A percentile compares a stretch with the other conserved stretches of the same genome.
Evolutionary conservation across 345 rosid species (phyloP).

Genomic region (Balakata baccata): DNA sequence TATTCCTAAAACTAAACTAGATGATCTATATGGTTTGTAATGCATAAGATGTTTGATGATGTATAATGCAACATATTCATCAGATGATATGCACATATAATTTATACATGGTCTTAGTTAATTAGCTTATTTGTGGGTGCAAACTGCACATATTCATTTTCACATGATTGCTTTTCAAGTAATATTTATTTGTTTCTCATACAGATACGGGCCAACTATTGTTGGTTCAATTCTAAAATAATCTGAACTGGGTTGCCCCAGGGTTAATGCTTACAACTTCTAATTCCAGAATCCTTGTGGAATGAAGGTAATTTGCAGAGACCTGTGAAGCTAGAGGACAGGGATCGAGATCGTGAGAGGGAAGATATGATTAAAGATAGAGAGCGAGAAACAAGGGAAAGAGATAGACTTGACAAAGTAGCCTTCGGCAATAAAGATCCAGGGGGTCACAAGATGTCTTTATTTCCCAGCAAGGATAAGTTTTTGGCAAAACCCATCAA

Average conservation of each 20-base stretch:
- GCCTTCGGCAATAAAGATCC: constrained; percentile 48
- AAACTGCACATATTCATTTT: too few relatives aligned
- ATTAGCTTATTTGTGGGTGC: background rate
- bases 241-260: constrained; percentile 9
- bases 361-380: constrained; percentile 64
- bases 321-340: constrained; percentile 67
- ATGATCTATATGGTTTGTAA: background rate
- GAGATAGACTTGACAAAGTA: constrained; percentile 70
- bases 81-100: background rate
- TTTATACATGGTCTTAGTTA: background rate
- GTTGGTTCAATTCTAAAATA: constrained; percentile 1
- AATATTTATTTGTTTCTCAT: too few relatives aligned
- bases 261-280: constrained; percentile 10
- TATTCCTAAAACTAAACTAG: background rate
- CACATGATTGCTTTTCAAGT: too few relatives aligned
- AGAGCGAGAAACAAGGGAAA: constrained; percentile 61
- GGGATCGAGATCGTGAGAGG: constrained; percentile 56
- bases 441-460: constrained; percentile 49
- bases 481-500: constrained; percentile 77
- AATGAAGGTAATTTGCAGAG: constrained; percentile 62
- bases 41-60: background rate
- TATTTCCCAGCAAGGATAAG: constrained; percentile 70
- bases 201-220: background rate
- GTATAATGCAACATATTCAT: background rate
- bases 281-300: constrained; percentile 53